phyloP scores from a whole-genome alignment of 139 green algal species.

The Yamagishiella unicocca region DNA sequence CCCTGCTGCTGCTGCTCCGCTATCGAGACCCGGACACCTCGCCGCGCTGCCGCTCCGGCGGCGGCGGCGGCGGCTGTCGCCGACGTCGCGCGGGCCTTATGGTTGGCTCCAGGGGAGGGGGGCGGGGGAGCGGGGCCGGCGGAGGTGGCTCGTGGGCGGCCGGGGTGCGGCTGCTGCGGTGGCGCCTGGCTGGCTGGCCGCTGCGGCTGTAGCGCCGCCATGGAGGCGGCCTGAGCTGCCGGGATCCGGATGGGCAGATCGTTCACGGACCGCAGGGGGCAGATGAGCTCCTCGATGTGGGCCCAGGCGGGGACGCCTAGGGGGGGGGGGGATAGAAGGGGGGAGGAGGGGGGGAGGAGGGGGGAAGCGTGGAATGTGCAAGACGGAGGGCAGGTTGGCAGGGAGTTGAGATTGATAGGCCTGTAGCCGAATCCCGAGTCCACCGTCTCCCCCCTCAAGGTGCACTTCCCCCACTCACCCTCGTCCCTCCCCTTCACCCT shows the following conservation, averaged over 20 bases:
- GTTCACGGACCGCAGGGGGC: constrained; percentile 54
- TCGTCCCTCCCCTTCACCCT: too few species aligned
- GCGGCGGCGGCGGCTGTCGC: not conserved
- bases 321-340: too few species aligned
- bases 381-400: too few species aligned
- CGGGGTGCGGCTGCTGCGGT: constrained; percentile 9
- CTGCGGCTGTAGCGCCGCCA: constrained; percentile 12
- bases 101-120: not conserved
- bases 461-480: too few species aligned
- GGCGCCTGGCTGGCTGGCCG: too few species aligned
- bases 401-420: too few species aligned
- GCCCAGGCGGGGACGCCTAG: constrained; percentile 27
- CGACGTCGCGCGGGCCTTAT: not conserved
- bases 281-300: constrained; percentile 48
- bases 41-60: not conserved
- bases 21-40: not conserved
- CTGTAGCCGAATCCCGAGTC: too few species aligned
- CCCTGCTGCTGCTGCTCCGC: not conserved
- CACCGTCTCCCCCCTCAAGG: too few species aligned
- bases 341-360: not conserved
- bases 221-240: constrained; percentile 2
- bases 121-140: too few species aligned
- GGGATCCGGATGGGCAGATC: constrained; percentile 44
- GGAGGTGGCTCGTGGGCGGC: too few species aligned
- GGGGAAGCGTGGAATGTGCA: too few species aligned